Evolutionary conservation across 768 basidiomycete species (phyloP).

Genomic region (Leccinum fibrillosum): DNA sequence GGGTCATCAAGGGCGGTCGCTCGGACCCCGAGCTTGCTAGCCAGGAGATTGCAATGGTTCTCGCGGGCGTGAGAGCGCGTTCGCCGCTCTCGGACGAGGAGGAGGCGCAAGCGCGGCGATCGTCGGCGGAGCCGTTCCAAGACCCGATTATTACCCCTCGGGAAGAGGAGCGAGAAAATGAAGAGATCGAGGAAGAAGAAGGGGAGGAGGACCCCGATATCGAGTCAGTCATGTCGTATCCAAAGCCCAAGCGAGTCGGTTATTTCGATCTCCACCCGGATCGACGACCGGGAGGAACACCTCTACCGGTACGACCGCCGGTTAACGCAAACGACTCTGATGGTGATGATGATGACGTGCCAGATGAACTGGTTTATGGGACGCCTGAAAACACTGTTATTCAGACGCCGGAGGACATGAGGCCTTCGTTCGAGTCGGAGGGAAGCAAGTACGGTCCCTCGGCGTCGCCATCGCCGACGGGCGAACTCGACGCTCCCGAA

Average conservation of each 20-base stretch:
- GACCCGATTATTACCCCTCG: constrained; percentile 9
- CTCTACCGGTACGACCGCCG: constrained; percentile 24
- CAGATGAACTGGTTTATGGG: constrained; percentile 34
- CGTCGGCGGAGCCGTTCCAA: constrained; percentile 11
- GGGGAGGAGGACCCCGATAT: constrained; percentile 44
- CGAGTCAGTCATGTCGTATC: constrained; percentile 36
- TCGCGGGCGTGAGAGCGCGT: constrained; percentile 50
- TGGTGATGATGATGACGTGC: constrained; percentile 27
- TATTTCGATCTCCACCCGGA: constrained; percentile 84
- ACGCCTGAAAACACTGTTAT: constrained; percentile 18
- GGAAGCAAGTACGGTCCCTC: constrained; percentile 33
- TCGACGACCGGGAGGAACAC: constrained; percentile 40
- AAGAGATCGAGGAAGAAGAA: constrained; percentile 34
- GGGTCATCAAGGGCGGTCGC: constrained; percentile 32
- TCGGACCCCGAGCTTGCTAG: constrained; percentile 71
- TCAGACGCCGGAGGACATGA: constrained; percentile 24
- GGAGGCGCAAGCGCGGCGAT: constrained; percentile 26
- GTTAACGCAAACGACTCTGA: constrained; percentile 33
- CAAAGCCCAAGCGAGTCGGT: constrained; percentile 43
- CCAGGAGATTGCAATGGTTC: constrained; percentile 67
- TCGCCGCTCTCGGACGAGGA: constrained; percentile 42
- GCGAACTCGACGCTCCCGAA: constrained; percentile 32
- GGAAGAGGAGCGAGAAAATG: background rate
- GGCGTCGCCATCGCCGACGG: constrained; percentile 23
- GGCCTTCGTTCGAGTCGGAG: constrained; percentile 32